Evolutionary conservation across 768 basidiomycete genomes (phyloP), one percentile per base, ranked within the genome.

Genomic region (Podaxis sp.): DNA sequence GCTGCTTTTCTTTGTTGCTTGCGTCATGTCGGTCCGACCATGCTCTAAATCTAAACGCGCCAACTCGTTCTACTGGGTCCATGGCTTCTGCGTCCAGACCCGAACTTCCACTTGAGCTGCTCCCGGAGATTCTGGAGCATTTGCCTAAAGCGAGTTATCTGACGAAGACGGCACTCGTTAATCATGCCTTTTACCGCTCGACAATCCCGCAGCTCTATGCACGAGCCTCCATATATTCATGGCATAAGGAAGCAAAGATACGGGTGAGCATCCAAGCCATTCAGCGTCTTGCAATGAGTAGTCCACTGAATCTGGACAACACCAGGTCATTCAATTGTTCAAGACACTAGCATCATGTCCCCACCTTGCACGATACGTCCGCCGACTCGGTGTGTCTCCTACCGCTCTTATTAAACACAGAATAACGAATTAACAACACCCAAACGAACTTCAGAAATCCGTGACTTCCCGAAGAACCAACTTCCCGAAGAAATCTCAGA

Each of bases 391-490:
- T 87, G 49, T 64, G 83, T 69, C 17, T 26, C 13, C 20, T 46
- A 20, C 26, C 13, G 20, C 50, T 46, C 49, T 41, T 24, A 12
- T 36, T 37, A 30, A 56, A 33, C 36, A 33, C 10, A 8, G 10
- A 8, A 56, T 15, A n/a, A 36, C 46, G 56, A 28, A 41, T 53
- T 30, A 41, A 52, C 22, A n/a, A 51, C 22, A 22, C 26, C 40
- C 51, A 13, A 26, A 49, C 56, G 20, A 58, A 33, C 36, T 4
- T 13, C 68, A 92, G 91, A 88, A 64, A 85, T 93, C 48, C 82
- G 89, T 65, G 87, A 88, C 65, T 93, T 91, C 67, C 90, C 91
- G 0, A 89, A 87, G 67, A 79, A 75, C 10, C 63, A 81, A 2
- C 68, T 71, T 1, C 65, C 68, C 7, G 72, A 77, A 2, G 71